Evolutionary conservation across 257 asterid species (phyloP).

Genomic region (Solanum lignicaule): DNA sequence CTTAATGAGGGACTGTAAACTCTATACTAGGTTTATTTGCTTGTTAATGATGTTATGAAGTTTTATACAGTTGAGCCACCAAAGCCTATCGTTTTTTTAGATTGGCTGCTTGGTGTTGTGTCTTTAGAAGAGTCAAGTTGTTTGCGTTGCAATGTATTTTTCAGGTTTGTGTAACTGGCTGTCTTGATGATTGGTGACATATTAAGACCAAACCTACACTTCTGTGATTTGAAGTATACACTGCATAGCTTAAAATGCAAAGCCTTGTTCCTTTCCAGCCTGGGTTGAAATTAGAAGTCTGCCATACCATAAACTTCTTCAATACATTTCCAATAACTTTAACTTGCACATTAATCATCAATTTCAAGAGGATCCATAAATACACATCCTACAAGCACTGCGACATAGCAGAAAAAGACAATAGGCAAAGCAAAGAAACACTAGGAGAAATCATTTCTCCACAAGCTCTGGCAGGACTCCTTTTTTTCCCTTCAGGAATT

Average conservation of each 20-base stretch:
- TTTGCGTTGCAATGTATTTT: background rate
- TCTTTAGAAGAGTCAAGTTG: background rate
- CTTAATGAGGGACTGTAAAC: background rate
- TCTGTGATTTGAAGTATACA: background rate
- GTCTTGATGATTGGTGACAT: background rate
- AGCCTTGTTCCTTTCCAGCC: background rate
- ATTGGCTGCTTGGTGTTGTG: background rate
- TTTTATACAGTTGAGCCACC: background rate
- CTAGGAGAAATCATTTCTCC: background rate
- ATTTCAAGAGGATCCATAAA: background rate
- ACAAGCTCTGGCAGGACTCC: background rate
- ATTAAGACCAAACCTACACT: background rate
- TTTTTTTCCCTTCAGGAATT: background rate
- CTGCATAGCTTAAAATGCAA: background rate
- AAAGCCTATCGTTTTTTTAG: conserved; percentile 1
- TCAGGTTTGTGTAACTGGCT: background rate
- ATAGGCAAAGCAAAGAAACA: background rate
- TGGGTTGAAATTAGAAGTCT: background rate
- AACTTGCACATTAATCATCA: background rate
- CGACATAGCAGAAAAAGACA: background rate
- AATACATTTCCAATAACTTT: background rate
- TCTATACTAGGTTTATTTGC: background rate
- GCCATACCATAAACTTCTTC: background rate
- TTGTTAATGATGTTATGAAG: background rate
- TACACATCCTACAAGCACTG: background rate